phyloP scores from a whole-genome alignment of 2,329 filamentous ascomycete genomes.

The Fusarium heterosporum region DNA sequence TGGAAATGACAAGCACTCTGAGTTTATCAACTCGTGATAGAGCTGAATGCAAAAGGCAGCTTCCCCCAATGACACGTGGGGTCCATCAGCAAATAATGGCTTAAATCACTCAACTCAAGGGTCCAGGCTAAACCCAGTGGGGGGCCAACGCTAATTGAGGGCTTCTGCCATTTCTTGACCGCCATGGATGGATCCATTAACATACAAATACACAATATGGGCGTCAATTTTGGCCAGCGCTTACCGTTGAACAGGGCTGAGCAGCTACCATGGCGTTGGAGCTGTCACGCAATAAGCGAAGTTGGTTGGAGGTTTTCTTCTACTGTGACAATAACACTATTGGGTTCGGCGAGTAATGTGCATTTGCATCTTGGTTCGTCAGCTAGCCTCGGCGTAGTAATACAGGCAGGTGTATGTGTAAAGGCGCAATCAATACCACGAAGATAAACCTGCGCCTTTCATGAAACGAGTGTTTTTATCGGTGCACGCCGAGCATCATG shows the following conservation, averaged over 20 bases:
- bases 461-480: background rate
- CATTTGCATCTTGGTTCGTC: slow-evolving; percentile 12
- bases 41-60: background rate
- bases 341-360: slow-evolving; percentile 12
- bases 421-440: background rate
- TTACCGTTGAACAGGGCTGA: slow-evolving; percentile 38
- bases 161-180: slow-evolving; percentile 29
- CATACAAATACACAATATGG: background rate
- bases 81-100: slow-evolving; percentile 1
- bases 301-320: slow-evolving; percentile 14
- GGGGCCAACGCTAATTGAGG: slow-evolving; percentile 11
- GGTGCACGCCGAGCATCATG: slow-evolving; percentile 3
- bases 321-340: background rate
- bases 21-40: slow-evolving; percentile 15
- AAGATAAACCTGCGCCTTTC: slow-evolving; percentile 1
- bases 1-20: slow-evolving; percentile 17
- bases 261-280: slow-evolving; percentile 31
- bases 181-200: slow-evolving; percentile 3
- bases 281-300: slow-evolving; percentile 19
- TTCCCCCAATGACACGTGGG: background rate
- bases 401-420: background rate
- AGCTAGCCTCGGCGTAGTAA: background rate
- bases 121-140: slow-evolving; percentile 29
- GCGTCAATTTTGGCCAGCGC: slow-evolving; percentile 5
- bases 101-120: slow-evolving; percentile 32